phyloP scores from a whole-genome alignment of 1,284 basidiomycete species.

The Ceratobasidium sp. region DNA sequence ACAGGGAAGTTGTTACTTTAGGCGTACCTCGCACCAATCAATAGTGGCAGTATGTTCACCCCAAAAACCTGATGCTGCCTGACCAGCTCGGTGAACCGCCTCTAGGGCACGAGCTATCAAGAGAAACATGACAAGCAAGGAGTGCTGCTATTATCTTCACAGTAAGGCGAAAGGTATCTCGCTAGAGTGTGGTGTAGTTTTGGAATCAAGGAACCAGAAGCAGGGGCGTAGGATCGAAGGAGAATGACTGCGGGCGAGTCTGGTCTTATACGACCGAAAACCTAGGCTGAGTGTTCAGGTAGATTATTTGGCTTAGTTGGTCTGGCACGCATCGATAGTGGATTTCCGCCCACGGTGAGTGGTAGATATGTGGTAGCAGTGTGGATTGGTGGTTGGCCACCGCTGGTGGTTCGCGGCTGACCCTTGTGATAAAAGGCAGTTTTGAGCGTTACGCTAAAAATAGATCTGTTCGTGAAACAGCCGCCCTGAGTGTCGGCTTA shows the following conservation, averaged over 20 bases:
- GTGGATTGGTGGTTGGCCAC: no score
- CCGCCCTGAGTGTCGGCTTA: no score
- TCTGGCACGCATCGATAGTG: no score
- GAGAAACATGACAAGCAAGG: neutral
- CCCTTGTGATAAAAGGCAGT: no score
- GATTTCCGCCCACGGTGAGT: no score
- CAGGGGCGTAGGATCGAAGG: neutral
- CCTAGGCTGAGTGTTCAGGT: neutral
- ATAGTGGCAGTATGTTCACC: slow-evolving; percentile 49
- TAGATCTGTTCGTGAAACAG: no score
- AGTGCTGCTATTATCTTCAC: neutral
- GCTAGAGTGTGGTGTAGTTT: neutral
- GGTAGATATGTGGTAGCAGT: no score
- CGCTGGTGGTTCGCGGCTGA: no score
- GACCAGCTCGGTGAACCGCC: slow-evolving; percentile 22
- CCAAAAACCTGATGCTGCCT: slow-evolving; percentile 40
- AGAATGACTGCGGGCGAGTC: neutral
- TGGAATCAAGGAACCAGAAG: neutral
- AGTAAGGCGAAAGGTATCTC: neutral
- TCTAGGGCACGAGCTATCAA: slow-evolving; percentile 9
- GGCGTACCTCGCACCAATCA: slow-evolving; percentile 50
- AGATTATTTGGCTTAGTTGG: neutral
- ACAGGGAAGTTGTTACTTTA: neutral
- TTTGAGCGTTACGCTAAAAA: no score
- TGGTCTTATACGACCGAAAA: neutral